Base-by-base conservation (phyloP, 345 rosid species). In the Eucalyptus sp. region DNA sequence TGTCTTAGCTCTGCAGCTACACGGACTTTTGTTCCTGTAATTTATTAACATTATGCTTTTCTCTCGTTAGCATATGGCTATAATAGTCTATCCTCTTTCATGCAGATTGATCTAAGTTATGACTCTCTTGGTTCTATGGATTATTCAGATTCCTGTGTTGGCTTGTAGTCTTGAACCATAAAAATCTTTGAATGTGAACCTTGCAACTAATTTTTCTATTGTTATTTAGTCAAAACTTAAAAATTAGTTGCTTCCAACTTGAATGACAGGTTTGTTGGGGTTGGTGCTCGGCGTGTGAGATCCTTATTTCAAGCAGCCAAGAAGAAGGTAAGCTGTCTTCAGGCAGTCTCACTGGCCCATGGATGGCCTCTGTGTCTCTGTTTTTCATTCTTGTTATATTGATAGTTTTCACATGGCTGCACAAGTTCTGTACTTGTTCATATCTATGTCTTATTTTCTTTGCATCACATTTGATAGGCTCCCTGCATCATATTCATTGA, bases 401-500 rank as follows among this genome's bases (percentile, higher is more conserved):
- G 48, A 76, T 25, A 41, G 84, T 76, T 76, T 76, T 41, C 29
- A 3, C 48, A 20, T 76, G 48, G 84, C 25, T 76, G 27, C 48
- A 37, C 13, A 11, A 76, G 43, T 76, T 76, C 83, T 37, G 48
- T 76, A 41, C 84, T 41, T 41, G 27, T 76, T 76, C 0, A 0
- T 76, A 76, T 76, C 84, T 76, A 37, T 71, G 50, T 87, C 88
- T 87, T 52, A 41, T 89, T 87, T 90, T 14, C 9, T 81, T 88
- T 17, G 13, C 49, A 1, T 88, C 71, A 25, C 88, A 90, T 90
- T 85, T 90, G 49, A 87, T 90, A 97, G 99, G 99, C 99, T 62
- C 99, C 99, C 54, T 97, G 99, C 91, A 98, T 98, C 86, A 94
- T 98, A 91, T 98, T 98, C 91, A 98, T 98, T 89, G 99, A 98